phyloP scores from a whole-genome alignment of 1,284 basidiomycete species.

The Apiotrichum brassicae region DNA sequence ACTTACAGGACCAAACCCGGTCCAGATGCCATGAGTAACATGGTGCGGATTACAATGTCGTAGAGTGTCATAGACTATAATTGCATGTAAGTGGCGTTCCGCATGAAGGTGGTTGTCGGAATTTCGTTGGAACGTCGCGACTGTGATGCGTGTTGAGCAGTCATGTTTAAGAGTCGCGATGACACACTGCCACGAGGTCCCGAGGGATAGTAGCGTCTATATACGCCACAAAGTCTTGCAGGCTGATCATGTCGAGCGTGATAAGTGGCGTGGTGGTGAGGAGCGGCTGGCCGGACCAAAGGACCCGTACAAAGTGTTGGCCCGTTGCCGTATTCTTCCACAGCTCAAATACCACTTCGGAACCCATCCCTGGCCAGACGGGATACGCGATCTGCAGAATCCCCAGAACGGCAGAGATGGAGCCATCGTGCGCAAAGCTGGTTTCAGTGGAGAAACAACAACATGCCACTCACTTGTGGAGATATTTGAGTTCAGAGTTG shows the following conservation, averaged over 20 bases:
- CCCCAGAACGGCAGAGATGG: slow-evolving; percentile 32
- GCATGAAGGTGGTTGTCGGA: too few relatives aligned
- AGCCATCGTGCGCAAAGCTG: slow-evolving; percentile 40
- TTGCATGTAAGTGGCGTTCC: too few relatives aligned
- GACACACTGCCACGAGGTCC: slow-evolving; percentile 18
- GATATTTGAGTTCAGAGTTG: slow-evolving; percentile 20
- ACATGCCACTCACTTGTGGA: slow-evolving; percentile 27
- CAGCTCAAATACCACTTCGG: slow-evolving; percentile 40
- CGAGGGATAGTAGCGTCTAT: slow-evolving; percentile 20
- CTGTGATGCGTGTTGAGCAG: too few relatives aligned
- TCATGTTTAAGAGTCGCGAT: neutral
- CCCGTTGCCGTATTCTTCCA: slow-evolving; percentile 12
- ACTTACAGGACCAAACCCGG: too few relatives aligned
- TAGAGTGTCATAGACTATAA: too few relatives aligned
- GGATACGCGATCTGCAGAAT: slow-evolving; percentile 33
- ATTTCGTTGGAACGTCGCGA: too few relatives aligned
- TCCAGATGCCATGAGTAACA: too few relatives aligned
- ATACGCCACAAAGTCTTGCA: slow-evolving; percentile 24
- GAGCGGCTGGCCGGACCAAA: slow-evolving; percentile 29
- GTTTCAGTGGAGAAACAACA: neutral
- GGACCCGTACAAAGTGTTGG: slow-evolving; percentile 20
- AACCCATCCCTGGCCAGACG: slow-evolving; percentile 39
- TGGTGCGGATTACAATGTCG: too few relatives aligned
- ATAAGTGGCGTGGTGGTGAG: slow-evolving; percentile 30
- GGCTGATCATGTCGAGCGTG: slow-evolving; percentile 26